These are phyloP conservation scores for Wickerhamomyces alni DNA, from an alignment of 805 yeast genomes.

Conservation along the genomic window DNA sequence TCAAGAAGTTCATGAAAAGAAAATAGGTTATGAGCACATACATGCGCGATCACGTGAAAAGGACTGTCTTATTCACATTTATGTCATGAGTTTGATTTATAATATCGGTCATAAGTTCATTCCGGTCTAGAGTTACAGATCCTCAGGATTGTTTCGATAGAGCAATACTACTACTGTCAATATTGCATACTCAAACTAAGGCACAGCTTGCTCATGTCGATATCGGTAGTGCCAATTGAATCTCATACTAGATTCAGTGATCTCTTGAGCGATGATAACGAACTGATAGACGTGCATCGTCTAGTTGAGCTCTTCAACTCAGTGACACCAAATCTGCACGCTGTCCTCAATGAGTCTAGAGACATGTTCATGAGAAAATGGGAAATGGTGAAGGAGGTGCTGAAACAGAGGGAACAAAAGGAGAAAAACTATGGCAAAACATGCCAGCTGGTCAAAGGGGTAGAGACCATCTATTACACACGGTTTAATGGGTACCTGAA, in stretches of 20 bases:
- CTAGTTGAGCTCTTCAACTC: slow-evolving; percentile 8
- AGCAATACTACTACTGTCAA: no score
- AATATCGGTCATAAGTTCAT: no score
- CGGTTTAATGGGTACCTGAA: slow-evolving; percentile 1
- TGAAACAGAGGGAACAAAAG: neutral
- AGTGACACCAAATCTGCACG: slow-evolving; percentile 9
- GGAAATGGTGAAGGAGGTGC: slow-evolving; percentile 1
- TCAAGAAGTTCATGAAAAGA: no score
- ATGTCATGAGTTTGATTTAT: no score
- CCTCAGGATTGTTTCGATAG: no score
- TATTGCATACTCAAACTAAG: no score
- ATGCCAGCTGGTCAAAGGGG: neutral
- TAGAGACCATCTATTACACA: slow-evolving; percentile 2
- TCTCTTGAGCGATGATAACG: slow-evolving; percentile 5
- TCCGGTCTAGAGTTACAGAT: no score
- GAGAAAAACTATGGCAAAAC: neutral
- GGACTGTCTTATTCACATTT: no score
- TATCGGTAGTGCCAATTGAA: neutral
- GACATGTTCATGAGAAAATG: slow-evolving; percentile 1
- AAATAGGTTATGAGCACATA: no score
- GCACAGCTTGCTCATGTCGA: no score
- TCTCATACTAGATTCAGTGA: slow-evolving; percentile 2
- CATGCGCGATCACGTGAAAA: no score
- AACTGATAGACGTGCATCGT: slow-evolving; percentile 7
- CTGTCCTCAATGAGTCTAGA: neutral